Conservation (phyloP, 306 rosid genomes). For the Purshia tridentata region DNA sequence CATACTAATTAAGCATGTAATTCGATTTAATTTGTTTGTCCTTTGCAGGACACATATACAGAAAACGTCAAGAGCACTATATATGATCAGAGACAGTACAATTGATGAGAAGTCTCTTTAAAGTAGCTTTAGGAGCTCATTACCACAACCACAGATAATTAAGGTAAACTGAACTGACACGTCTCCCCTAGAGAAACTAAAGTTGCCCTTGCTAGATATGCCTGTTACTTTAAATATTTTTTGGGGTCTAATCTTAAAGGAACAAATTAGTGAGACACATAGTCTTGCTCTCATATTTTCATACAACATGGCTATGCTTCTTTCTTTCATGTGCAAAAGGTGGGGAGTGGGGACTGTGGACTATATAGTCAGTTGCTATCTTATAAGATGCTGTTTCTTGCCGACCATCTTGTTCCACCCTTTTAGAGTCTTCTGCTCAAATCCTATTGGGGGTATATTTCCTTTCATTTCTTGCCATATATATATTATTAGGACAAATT, state of each 20-base stretch:
- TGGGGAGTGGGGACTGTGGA: neutral
- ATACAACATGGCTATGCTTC: neutral
- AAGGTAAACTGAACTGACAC: neutral
- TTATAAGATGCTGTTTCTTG: neutral
- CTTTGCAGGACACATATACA: neutral
- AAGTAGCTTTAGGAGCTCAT: conserved; percentile 34
- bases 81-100: neutral
- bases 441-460: too few relatives aligned
- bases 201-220: neutral
- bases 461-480: too few relatives aligned
- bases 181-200: neutral
- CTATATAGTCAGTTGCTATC: too few relatives aligned
- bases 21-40: neutral
- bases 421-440: too few relatives aligned
- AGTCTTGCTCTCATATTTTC: neutral
- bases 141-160: conserved; percentile 22
- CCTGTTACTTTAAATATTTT: neutral
- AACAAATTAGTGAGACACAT: neutral
- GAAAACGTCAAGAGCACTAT: conserved; percentile 23
- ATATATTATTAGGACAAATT: too few relatives aligned
- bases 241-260: neutral
- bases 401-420: too few relatives aligned
- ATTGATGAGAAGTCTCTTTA: conserved; percentile 4
- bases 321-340: neutral
- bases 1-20: neutral